Base-by-base conservation (phyloP, 352 stramenopile species). In the Globisporangium cystogenes region DNA sequence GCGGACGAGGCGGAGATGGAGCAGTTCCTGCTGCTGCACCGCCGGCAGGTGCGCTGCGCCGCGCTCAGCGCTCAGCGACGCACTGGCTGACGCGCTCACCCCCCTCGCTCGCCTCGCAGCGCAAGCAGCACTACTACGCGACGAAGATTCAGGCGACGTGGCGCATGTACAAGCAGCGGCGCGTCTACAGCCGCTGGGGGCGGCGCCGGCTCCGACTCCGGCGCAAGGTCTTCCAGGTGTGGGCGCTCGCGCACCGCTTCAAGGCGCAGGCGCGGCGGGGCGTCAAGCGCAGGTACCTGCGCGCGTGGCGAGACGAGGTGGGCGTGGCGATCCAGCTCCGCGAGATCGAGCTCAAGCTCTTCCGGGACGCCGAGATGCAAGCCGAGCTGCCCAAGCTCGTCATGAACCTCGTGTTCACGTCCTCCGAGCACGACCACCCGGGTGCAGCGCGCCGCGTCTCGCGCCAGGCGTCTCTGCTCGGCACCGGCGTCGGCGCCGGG, bases 351-450 rank as follows among this genome's bases (percentile, higher is more conserved):
- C 62, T 90, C 12, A 60, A 62, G 35, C 65, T 92, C 33, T 87
- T 86, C 23, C 70, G 64, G 26, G 64, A 82, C 29, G 75, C 74
- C 26, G 77, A 76, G 45, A 83, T 59, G n/a, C 66, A 74, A 29
- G 51, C 64, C 16, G 61, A 70, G 35, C 41, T 88, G 18, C 74
- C 78, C 3, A 70, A 64, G 1, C 55, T 90, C 55, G 78, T 90
- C 4, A 62, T 86, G 41, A 92, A 92, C 39, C 59, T 92, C n/a
- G 76, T 87, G 1, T 82, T 90, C 44, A 90, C 74, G 5, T 72
- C 67, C 0, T 68, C 69, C 10, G 42, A 39, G 35, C 29, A 12
- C 29, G 29, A 35, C 29, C 7, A 35, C 10, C 48, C 26, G 43
- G 31, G 21, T 15, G 48, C 15, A 23, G 64, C 15, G 49, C 8